A percentile compares a stretch with the other conserved stretches of the same genome.
Conservation (phyloP, 345 rosid genomes). For the Rubroshorea leprosula region DNA sequence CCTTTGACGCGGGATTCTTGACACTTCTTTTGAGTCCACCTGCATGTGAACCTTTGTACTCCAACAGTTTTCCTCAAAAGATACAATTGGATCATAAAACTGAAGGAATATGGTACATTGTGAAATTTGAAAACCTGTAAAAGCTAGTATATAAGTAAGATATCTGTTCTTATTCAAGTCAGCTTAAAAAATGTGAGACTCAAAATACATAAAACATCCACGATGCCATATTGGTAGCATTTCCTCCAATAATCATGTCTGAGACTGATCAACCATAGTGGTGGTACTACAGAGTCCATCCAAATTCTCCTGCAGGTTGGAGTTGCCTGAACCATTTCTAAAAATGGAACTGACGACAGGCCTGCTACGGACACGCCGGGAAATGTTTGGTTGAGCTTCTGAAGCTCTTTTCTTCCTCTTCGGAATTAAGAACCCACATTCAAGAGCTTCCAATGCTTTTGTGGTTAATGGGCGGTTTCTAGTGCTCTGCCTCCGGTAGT, state of each 20-base stretch:
- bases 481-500: slow-evolving; percentile 35
- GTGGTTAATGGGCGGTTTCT: slow-evolving; percentile 42
- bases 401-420: slow-evolving; percentile 28
- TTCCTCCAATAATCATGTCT: slow-evolving; percentile 8
- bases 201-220: neutral
- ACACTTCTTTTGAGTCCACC: too few relatives aligned
- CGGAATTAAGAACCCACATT: slow-evolving; percentile 31
- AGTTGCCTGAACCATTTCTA: slow-evolving; percentile 26
- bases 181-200: neutral
- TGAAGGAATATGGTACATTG: too few relatives aligned
- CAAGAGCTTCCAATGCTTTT: slow-evolving; percentile 52
- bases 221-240: neutral
- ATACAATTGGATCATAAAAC: too few relatives aligned
- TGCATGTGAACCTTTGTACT: too few relatives aligned
- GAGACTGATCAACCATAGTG: slow-evolving; percentile 14
- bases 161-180: neutral
- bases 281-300: slow-evolving; percentile 9
- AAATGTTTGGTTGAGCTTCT: slow-evolving; percentile 25
- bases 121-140: too few relatives aligned
- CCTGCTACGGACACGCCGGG: slow-evolving; percentile 29
- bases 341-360: slow-evolving; percentile 18
- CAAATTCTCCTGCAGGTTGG: slow-evolving; percentile 16
- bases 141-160: too few relatives aligned
- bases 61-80: too few relatives aligned
- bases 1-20: too few relatives aligned